A percentile compares a stretch with the other conserved stretches of the same genome.
phyloP scores from a whole-genome alignment of 306 rosid species.

The Pueraria montana region DNA sequence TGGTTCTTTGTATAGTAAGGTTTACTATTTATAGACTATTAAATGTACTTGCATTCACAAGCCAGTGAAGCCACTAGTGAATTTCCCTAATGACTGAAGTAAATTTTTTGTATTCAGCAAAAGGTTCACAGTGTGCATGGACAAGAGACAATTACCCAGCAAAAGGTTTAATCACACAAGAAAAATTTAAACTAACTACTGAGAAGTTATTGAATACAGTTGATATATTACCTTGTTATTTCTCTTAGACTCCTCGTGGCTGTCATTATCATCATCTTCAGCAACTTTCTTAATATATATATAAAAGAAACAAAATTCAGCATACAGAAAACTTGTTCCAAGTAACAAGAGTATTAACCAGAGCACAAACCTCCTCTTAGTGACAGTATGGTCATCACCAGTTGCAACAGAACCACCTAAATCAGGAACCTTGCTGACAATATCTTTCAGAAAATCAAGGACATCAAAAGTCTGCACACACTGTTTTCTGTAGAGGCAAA shows the following conservation, averaged over 20 bases:
- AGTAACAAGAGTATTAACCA: conserved; percentile 7
- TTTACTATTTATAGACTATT: not conserved
- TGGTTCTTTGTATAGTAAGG: not conserved
- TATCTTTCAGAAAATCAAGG: conserved; percentile 82
- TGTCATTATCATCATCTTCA: conserved; percentile 57
- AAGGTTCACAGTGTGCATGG: not conserved
- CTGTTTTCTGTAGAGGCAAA: conserved; percentile 70
- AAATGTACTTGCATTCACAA: no score
- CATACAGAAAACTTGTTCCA: conserved; percentile 10
- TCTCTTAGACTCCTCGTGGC: conserved; percentile 68
- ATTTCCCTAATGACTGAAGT: conserved; percentile 2
- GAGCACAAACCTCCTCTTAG: conserved; percentile 75
- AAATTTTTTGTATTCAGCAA: not conserved
- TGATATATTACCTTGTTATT: conserved; percentile 59
- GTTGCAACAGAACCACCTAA: conserved; percentile 71
- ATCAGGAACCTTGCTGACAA: conserved; percentile 84
- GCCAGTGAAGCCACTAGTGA: not conserved
- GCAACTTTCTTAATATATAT: conserved; percentile 61
- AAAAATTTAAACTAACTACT: no score
- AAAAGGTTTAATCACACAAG: no score
- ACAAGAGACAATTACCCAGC: not conserved
- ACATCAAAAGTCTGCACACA: conserved; percentile 75
- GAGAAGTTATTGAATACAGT: no score
- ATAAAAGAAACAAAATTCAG: conserved; percentile 45
- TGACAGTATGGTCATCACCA: conserved; percentile 61